Evolutionary conservation across 129 eudicot genomes (phyloP), one percentile per base, ranked within the genome.

Genomic region (Pulicaria dysenterica): DNA sequence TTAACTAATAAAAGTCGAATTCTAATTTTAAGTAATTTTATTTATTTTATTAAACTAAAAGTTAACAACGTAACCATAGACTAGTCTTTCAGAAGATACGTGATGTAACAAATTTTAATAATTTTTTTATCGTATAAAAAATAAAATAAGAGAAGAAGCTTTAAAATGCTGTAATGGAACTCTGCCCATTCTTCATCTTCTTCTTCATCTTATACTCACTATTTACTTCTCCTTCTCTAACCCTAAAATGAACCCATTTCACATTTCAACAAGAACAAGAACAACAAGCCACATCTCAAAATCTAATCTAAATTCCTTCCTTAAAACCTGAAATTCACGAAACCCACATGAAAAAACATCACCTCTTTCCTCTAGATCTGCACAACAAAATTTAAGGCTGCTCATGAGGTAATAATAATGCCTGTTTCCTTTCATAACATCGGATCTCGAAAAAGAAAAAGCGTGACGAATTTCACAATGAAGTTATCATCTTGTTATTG

Each of bases 181-280:
- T 63, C 51, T 16, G 46, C 38, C 69, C 51, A 63, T 41, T 43
- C 12, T 41, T 6, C 49, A 19, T 19, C 68, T 62, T 62, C 51
- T 60, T 60, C 68, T 62, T 44, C 68, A 62, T 63, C 16, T 45
- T 50, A 63, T 63, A 63, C 69, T 63, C 45, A 63, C 69, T 63
- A 50, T 63, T 71, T 59, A 71, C 76, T 72, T 37, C 61, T 13
- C 24, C 43, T 44, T 38, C 39, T 70, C 40, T 40, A 43, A 71
- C 13, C 56, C 36, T 11, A 42, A 49, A 42, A 63, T 63, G 69
- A 41, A 63, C 50, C 51, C 37, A 34, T 43, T 45, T 45, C 76
- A 59, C 4, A 57, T 42, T 71, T 14, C 67, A 34, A 12, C 12
- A 9, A 43, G 5, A 17, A 40, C 14, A 15, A 7, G 38, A 9